Evolutionary conservation across 1,139 yeast genomes (phyloP).

Genomic region (Geotrichum macrosporum): DNA sequence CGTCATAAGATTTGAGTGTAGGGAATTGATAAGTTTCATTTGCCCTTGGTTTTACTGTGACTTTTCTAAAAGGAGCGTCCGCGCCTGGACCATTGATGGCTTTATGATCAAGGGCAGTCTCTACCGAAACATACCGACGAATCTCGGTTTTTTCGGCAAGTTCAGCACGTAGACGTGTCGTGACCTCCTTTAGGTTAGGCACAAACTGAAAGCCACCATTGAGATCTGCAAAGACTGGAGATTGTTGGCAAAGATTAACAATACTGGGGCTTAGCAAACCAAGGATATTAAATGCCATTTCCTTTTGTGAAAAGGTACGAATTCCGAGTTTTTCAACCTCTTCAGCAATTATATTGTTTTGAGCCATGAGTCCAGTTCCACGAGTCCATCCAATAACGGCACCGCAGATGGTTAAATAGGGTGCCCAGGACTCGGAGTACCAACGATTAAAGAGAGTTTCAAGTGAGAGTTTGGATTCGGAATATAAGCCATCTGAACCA

Average conservation of each 20-base stretch:
- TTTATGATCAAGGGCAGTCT: conserved; percentile 88
- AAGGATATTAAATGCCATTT: conserved; percentile 96
- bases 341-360: conserved; percentile 94
- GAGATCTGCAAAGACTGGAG: conserved; percentile 94
- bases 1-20: conserved; percentile 66
- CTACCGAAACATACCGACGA: conserved; percentile 92
- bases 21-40: conserved; percentile 95
- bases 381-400: conserved; percentile 99
- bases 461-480: conserved; percentile 91
- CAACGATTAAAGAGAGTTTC: conserved; percentile 98
- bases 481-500: conserved; percentile 96
- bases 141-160: conserved; percentile 82
- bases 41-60: conserved; percentile 81
- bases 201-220: conserved; percentile 97
- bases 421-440: conserved; percentile 96
- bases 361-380: conserved; percentile 98
- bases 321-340: conserved; percentile 95
- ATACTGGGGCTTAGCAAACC: conserved; percentile 89
- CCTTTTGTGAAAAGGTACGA: conserved; percentile 96
- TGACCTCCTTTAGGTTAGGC: conserved; percentile 84
- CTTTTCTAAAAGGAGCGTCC: conserved; percentile 76
- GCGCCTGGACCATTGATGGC: conserved; percentile 86
- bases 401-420: conserved; percentile 94
- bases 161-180: conserved; percentile 74
- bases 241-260: conserved; percentile 80